phyloP scores from a whole-genome alignment of 805 yeast genomes.

The Saccharomycopsis fermentans region DNA sequence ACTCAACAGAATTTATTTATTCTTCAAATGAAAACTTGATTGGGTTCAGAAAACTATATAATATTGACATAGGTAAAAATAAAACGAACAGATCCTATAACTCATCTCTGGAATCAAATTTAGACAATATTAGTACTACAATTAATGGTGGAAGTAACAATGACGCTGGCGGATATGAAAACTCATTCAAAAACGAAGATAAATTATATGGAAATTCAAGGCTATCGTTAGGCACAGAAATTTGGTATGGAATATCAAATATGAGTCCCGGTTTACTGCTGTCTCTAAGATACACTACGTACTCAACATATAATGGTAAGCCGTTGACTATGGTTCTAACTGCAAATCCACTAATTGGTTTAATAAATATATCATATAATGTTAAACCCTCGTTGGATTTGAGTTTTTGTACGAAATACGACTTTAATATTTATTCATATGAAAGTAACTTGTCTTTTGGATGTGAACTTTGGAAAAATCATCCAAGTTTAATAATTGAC shows the following conservation, averaged over 20 bases:
- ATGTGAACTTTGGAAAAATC: constrained; percentile 55
- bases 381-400: constrained; percentile 68
- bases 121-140: neutral
- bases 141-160: neutral
- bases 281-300: constrained; percentile 75
- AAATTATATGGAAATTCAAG: constrained; percentile 49
- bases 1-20: constrained; percentile 64
- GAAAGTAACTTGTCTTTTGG: constrained; percentile 82
- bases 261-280: constrained; percentile 87
- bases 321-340: constrained; percentile 85
- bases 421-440: constrained; percentile 84
- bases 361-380: constrained; percentile 77
- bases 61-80: constrained; percentile 30
- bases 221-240: constrained; percentile 69
- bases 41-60: constrained; percentile 74
- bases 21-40: constrained; percentile 76
- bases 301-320: constrained; percentile 76
- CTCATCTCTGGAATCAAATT: neutral
- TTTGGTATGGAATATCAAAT: constrained; percentile 77
- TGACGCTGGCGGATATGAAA: neutral
- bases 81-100: neutral
- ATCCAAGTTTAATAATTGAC: constrained; percentile 23
- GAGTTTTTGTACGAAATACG: constrained; percentile 75
- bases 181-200: neutral
- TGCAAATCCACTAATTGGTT: constrained; percentile 83